Evolutionary conservation across 2,329 filamentous ascomycete genomes (phyloP), one percentile per base, ranked within the genome.

Genomic region (Microascus cirrosus): DNA sequence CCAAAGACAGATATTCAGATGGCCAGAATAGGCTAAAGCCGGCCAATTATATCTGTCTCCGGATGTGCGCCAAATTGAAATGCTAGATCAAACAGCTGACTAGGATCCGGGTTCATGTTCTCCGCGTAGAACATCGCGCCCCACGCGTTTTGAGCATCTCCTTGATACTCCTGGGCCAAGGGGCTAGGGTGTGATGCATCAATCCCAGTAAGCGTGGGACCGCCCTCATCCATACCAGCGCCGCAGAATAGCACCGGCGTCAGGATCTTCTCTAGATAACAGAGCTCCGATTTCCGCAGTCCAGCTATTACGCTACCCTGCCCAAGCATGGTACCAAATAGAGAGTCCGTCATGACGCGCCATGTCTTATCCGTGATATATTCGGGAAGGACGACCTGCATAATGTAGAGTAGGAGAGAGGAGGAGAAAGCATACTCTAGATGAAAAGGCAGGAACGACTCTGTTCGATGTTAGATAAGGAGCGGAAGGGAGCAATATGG

Each of bases 391-490:
- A 68, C 64, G 1, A 65, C 61, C 1, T 63, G 64, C 4, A 74
- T 67, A 0, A 74, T 63, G 18, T 72, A 68, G 2, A 74, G 66
- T 1, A 74, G 65, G 39, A 74, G 73, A 0, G 71, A 69, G 1
- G 72, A 74, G 0, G 72, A 73, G 8, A 70, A 74, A 6, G 72
- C 71, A 42, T 72, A 71, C 59, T 74, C 72, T 12, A 74, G 66
- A 51, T 74, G 71, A 13, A 74, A 74, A 0, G 72, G 72, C 1
- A 74, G 25, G 12, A 74, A 74, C 1, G 71, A 68, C 42, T 71
- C 69, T 58, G 8, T 68, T 65, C 8, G 63, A 65, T 32, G 28
- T 32, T 32, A 32, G 28, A 8, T 32, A 32, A 32, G 28, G 28
- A 32, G 28, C 4, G 28, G 4, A 4, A 32, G 28, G 28, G 4